Percentiles rank a stretch among this genome's conserved stretches.
These are phyloP conservation scores for Aureobasidium mangrovei DNA, from an alignment of 2,329 filamentous ascomycete species.

Conservation along the genomic window DNA sequence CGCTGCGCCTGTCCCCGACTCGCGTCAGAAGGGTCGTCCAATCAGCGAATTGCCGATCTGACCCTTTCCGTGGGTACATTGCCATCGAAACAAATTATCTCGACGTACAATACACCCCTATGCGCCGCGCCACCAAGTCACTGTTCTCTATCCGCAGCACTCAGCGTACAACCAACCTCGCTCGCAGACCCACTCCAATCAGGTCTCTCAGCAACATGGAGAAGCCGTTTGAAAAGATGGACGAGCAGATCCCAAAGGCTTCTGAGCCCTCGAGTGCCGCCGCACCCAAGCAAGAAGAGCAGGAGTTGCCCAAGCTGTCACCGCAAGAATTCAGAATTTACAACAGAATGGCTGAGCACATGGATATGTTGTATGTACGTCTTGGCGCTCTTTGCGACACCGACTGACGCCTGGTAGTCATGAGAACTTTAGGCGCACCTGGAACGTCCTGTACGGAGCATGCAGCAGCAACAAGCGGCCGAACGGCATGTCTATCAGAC, in stretches of 20 bases:
- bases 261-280: conserved; percentile 18
- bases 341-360: conserved; percentile 64
- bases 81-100: background rate
- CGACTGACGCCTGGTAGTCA: conserved; percentile 27
- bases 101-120: background rate
- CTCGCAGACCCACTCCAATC: background rate
- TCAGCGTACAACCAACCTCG: background rate
- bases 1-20: background rate
- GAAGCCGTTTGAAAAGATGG: conserved; percentile 22
- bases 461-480: conserved; percentile 53
- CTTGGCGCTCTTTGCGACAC: background rate
- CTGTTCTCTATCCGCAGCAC: background rate
- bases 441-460: conserved; percentile 62
- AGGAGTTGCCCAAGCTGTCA: conserved; percentile 53
- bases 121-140: conserved; percentile 5
- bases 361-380: conserved; percentile 57
- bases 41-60: background rate
- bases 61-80: background rate
- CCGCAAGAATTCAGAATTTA: conserved; percentile 58
- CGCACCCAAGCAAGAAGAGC: conserved; percentile 21
- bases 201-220: conserved; percentile 16
- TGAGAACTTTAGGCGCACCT: conserved; percentile 64
- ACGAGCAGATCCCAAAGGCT: conserved; percentile 19
- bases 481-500: conserved; percentile 53
- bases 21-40: background rate